A percentile compares a stretch with the other conserved stretches of the same genome.
These are phyloP conservation scores for Cutaneotrichosporon curvatum DNA, from an alignment of 1,284 basidiomycete species.

Conservation along the genomic window DNA sequence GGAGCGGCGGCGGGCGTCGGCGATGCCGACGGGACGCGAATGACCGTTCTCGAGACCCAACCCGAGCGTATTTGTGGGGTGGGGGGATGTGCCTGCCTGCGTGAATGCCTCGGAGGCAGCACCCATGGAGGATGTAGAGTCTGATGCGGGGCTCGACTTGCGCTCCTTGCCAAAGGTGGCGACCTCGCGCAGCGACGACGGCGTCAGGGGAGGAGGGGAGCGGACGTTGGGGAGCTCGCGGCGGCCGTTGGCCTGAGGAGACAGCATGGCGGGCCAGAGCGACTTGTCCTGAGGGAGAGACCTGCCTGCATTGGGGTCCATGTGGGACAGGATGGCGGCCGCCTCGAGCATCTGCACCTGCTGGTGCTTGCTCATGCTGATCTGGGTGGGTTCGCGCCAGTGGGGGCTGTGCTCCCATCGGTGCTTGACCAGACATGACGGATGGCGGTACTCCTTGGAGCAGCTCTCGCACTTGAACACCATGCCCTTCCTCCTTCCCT, in stretches of 20 bases:
- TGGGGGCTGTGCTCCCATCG: constrained; percentile 96
- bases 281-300: constrained; percentile 87
- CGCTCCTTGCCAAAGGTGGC: constrained; percentile 26
- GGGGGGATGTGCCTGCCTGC: constrained; percentile 7
- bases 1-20: constrained; percentile 10
- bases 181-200: constrained; percentile 31
- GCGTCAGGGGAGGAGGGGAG: constrained; percentile 36
- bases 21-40: constrained; percentile 13
- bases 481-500: constrained; percentile 61
- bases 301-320: constrained; percentile 57
- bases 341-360: constrained; percentile 97
- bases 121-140: constrained; percentile 41
- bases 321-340: constrained; percentile 84
- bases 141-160: constrained; percentile 33
- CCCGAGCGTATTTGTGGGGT: constrained; percentile 8
- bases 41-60: constrained; percentile 1
- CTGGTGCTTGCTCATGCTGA: constrained; percentile 92
- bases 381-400: constrained; percentile 92
- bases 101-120: constrained; percentile 20
- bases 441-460: constrained; percentile 89
- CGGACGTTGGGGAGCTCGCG: constrained; percentile 39
- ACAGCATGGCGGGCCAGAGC: constrained; percentile 56
- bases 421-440: constrained; percentile 90
- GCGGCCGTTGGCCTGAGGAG: constrained; percentile 33
- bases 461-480: constrained; percentile 90